Base-by-base conservation (phyloP, 345 rosid species). In the Alliaria petiolata region DNA sequence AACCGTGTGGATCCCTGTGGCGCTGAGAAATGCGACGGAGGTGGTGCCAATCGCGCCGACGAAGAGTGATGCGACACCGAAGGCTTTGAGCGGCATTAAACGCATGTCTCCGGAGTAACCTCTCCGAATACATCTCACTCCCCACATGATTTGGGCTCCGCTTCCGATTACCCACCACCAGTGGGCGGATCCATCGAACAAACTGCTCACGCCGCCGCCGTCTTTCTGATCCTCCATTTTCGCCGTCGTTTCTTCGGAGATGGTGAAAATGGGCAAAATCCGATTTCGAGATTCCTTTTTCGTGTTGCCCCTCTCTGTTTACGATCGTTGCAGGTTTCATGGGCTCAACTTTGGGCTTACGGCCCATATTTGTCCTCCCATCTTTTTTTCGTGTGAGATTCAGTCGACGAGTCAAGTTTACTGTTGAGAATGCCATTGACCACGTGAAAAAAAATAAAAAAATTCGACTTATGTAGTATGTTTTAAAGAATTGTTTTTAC, bases 21-120 rank as follows among this genome's bases (percentile, higher is more conserved):
- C 92, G n/a, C 74, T 77, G 19, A 87, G 78, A 49, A 77, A 59
- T 33, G 82, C 82, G 53, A 84, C 11, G 65, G 85, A 64, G 43
- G 82, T 78, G 1, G 85, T 64, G 40, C 83, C 84, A 43, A 81
- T 75, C 15, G 86, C 81, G 15, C 92, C 88, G 42, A 85, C 83
- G 60, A 85, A 87, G 69, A 87, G 89, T 22, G 89, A 85, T 7
- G 84, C 88, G 56, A 85, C 81, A 1, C 79, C 82, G 39, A 81
- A 81, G 66, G 92, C 92, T 71, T 84, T 87, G 5, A 87, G 22
- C 7, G 88, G 86, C 89, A 87, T 83, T 10, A 85, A 55, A 4
- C 82, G 77, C 68, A 76, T 52, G 25, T 82, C 82, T 2, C 92
- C 92, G n/a, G 66, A 74, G 82, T 54, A 81, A n/a, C 92, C 92